Evolutionary conservation across 768 basidiomycete genomes (phyloP).

Genomic region (Punctularia strigosozonata): DNA sequence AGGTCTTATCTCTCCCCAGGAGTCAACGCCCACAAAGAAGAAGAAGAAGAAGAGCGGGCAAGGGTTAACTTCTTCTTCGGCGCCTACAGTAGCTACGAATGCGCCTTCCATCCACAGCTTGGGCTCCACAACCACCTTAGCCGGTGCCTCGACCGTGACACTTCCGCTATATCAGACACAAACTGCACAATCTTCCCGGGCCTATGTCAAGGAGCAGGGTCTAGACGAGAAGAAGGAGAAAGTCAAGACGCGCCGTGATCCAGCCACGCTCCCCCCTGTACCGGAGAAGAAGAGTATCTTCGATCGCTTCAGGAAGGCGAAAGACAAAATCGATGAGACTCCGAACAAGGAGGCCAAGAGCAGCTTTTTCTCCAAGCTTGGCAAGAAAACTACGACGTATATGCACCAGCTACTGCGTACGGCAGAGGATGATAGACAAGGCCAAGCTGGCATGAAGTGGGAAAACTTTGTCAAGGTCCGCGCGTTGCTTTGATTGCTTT

Average conservation of each 20-base stretch:
- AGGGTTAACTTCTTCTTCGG: constrained; percentile 3
- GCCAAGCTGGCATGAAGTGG: constrained; percentile 60
- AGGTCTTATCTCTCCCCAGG: constrained; percentile 9
- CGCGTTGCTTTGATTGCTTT: too few relatives aligned
- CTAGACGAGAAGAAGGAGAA: constrained; percentile 48
- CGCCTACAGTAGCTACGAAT: constrained; percentile 1
- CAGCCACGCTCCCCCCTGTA: constrained; percentile 37
- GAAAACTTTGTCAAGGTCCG: constrained; percentile 63
- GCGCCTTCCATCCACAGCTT: constrained; percentile 10
- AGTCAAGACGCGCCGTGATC: constrained; percentile 57
- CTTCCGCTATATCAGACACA: constrained; percentile 34
- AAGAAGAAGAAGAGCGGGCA: constrained; percentile 6
- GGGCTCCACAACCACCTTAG: constrained; percentile 11
- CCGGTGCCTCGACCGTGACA: constrained; percentile 24
- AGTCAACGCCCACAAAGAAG: constrained; percentile 12
- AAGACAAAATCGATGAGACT: constrained; percentile 24
- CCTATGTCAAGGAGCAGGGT: too few relatives aligned
- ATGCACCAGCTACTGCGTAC: constrained; percentile 60
- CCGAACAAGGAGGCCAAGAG: constrained; percentile 29
- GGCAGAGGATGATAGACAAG: constrained; percentile 41
- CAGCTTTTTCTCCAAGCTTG: constrained; percentile 44
- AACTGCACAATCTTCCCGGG: constrained; percentile 56
- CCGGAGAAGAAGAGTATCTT: constrained; percentile 37
- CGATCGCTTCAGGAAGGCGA: constrained; percentile 30
- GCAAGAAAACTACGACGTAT: constrained; percentile 42